Evolutionary conservation across 2,329 filamentous ascomycete genomes (phyloP), one percentile per base, ranked within the genome.

Genomic region (Botrytis sinoallii): DNA sequence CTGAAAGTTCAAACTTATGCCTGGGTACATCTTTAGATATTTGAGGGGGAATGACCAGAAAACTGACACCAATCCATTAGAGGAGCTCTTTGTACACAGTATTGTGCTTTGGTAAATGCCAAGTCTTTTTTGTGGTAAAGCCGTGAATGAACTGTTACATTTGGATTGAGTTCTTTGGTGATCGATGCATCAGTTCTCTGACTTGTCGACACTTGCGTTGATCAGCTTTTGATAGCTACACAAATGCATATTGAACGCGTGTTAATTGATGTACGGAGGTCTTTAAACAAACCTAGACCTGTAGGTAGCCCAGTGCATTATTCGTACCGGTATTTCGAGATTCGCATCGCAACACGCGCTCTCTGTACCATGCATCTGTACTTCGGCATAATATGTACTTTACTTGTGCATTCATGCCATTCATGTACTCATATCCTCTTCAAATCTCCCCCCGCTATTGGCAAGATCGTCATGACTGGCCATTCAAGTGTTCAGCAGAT

Each of bases 221-320:
- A 69, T 32, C 48, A 59, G n/a, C 46, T 38, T 25, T 69, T 57
- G 4, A 38, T 59, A 32, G 66, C 48, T 69, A 69, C 66, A 59
- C 66, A 69, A 68, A 59, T 57, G 35, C 38, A 69, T 69, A 42
- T 69, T 57, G 66, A 69, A 69, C 66, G 64, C 64, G 66, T 69
- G 66, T 52, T 32, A 40, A 32, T 57, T 57, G 35, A 69, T 57
- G 66, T 69, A 69, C 35, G 48, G 38, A 32, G 25, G 48, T 69
- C 48, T 69, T 18, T 32, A 42, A 42, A 57, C 25, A 22, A 57
- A 68, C 16, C 35, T 42, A 18, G 48, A 68, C 66, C 35, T 42
- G 35, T 44, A 44, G 48, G 38, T 32, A 59, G 48, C 48, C 66
- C 66, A 69, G 66, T 69, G 66, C 66, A 69, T 57, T 69, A 69